Percentiles rank a stretch among this genome's conserved stretches.
Evolutionary conservation across 2,329 filamentous ascomycete species (phyloP).

Genomic region (Pseudogymnoascus sp.): DNA sequence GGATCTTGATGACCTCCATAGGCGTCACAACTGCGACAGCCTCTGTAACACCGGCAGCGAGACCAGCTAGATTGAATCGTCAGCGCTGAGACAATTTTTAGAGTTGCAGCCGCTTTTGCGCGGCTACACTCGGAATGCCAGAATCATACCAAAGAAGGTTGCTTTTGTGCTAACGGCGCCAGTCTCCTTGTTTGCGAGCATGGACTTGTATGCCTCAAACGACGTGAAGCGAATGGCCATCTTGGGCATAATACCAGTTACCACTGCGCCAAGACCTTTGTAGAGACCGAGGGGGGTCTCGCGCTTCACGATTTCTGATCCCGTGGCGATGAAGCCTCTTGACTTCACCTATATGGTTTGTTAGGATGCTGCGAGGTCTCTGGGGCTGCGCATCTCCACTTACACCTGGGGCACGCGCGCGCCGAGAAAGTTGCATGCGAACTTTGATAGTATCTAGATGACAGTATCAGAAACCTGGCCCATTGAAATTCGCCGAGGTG

Average conservation of each 20-base stretch:
- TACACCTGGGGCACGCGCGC: conserved; percentile 74
- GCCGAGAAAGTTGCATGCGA: conserved; percentile 93
- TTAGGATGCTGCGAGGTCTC: background rate
- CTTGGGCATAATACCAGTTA: conserved; percentile 95
- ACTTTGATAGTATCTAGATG: conserved; percentile 88
- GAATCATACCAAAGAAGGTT: conserved; percentile 60
- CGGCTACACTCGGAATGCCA: background rate
- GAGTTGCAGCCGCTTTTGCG: background rate
- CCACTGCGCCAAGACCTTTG: conserved; percentile 94
- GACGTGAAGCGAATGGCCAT: conserved; percentile 99
- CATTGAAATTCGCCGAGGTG: background rate
- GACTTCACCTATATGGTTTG: conserved; percentile 50
- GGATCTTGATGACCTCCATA: conserved; percentile 99
- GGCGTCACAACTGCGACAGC: conserved; percentile 93
- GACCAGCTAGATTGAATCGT: conserved; percentile 54
- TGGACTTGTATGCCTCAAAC: conserved; percentile 90
- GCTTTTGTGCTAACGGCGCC: conserved; percentile 63
- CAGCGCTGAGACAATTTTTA: conserved; percentile 26
- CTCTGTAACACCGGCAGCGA: conserved; percentile 90
- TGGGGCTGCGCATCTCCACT: conserved; percentile 27
- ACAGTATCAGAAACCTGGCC: conserved; percentile 19
- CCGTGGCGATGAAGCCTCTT: conserved; percentile 82
- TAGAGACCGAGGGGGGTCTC: conserved; percentile 92
- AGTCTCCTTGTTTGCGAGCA: conserved; percentile 62
- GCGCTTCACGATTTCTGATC: conserved; percentile 75